Percentiles rank a stretch among this genome's conserved stretches.
Conservation (phyloP, 1,284 basidiomycete species). For the Cryptococcus sp. region DNA sequence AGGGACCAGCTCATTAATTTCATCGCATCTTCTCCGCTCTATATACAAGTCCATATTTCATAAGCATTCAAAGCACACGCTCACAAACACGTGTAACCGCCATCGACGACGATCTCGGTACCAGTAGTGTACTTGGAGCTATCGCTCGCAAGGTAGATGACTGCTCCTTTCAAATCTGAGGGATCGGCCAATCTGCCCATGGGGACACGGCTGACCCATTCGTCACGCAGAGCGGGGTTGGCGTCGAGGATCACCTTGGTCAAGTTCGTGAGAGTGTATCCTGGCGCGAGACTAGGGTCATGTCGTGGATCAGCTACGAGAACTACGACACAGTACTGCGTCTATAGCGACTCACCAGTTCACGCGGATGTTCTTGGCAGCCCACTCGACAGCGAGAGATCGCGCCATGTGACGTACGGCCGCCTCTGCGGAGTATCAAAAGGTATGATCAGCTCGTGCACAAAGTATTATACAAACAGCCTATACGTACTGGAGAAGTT, state of each 20-base stretch:
- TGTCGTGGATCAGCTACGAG: too few species aligned
- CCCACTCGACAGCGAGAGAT: constrained; percentile 61
- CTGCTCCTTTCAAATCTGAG: constrained; percentile 50
- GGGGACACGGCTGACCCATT: constrained; percentile 87
- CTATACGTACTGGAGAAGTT: constrained; percentile 72
- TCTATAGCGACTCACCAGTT: constrained; percentile 33
- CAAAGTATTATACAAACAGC: background rate
- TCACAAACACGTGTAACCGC: constrained; percentile 36
- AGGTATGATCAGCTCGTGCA: background rate
- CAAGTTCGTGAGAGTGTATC: constrained; percentile 86
- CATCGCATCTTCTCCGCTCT: too few species aligned
- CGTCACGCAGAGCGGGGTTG: constrained; percentile 70
- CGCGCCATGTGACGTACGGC: constrained; percentile 57
- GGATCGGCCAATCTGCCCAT: constrained; percentile 59
- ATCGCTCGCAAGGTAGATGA: constrained; percentile 52
- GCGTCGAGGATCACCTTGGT: constrained; percentile 75
- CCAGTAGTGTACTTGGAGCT: constrained; percentile 48
- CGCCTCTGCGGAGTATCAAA: constrained; percentile 38
- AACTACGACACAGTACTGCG: too few species aligned
- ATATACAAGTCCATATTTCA: too few species aligned
- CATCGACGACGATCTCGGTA: constrained; percentile 38
- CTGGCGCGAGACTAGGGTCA: constrained; percentile 52
- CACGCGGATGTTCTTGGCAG: constrained; percentile 57
- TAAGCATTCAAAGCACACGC: background rate
- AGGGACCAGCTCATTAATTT: too few species aligned